Evolutionary conservation across 2,329 filamentous ascomycete species (phyloP), one percentile per base, ranked within the genome.

Genomic region (Talaromyces funiculosus): DNA sequence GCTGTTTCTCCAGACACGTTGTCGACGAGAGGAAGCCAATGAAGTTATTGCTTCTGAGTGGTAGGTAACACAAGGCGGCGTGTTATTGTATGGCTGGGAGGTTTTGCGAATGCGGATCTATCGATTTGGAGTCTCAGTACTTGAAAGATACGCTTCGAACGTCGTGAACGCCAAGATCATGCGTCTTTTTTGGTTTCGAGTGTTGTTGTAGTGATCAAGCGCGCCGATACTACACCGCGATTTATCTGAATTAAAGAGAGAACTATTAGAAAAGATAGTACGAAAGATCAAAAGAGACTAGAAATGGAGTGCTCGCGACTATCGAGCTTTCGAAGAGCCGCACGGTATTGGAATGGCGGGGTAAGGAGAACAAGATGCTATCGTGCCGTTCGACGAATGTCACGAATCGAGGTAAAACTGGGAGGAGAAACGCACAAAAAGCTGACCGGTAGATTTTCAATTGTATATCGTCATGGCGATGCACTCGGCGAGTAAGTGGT

Each of bases 1-100:
- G 69, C 72, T 71, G 68, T 73, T 71, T 73, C 72, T 74, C 72
- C 76, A 74, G 75, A 78, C 75, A 79, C 73, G 72, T 74, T 78
- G 76, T 68, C 70, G 71, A 51, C 22, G 33, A 53, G 24, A 31
- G 26, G 22, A 40, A 58, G 35, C 33, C 45, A 42, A 51, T 51
- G 8, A 20, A 37, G 18, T 33, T 40, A 38, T 38, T 24, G 43
- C n/a, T 58, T 49, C 35, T 53, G 18, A 12, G 22, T 12, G 33
- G 22, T n/a, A 16, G 18, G 56, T 40, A 35, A 40, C 31, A 43
- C 29, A 31, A 16, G 24, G n/a, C 22, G 33, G 12, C 22, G 56
- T 35, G 14, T 20, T 2, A 26, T 26, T 38, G 29, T 53, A 53
- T 53, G 9, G 33, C n/a, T 22, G 35, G n/a, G 33, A n/a, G 14